Percentiles rank a stretch among this genome's conserved stretches.
Evolutionary conservation across 257 asterid genomes (phyloP).

Genomic region (Haberlea rhodopensis): DNA sequence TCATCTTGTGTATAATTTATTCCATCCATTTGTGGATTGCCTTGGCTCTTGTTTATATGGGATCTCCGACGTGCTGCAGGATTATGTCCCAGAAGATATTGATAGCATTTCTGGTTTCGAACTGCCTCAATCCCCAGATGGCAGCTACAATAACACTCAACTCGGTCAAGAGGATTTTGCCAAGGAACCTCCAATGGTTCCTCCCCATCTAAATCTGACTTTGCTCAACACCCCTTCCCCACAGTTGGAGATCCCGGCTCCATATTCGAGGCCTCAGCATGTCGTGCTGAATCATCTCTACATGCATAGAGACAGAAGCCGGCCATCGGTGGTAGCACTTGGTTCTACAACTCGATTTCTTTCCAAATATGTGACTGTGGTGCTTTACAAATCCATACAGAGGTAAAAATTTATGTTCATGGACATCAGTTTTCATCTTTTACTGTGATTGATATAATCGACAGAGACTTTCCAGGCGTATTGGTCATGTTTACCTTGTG

Average conservation of each 20-base stretch:
- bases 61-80: slow-evolving; percentile 48
- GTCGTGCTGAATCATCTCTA: slow-evolving; percentile 96
- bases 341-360: slow-evolving; percentile 87
- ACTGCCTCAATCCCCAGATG: slow-evolving; percentile 92
- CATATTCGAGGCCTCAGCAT: slow-evolving; percentile 88
- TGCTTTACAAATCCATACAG: slow-evolving; percentile 96
- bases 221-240: slow-evolving; percentile 75
- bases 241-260: slow-evolving; percentile 83
- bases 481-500: slow-evolving; percentile 8
- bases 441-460: slow-evolving; percentile 30
- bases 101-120: slow-evolving; percentile 91
- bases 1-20: not conserved
- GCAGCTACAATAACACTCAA: slow-evolving; percentile 71
- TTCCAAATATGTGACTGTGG: slow-evolving; percentile 91
- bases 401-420: slow-evolving; percentile 43
- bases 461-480: slow-evolving; percentile 7
- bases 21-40: not conserved
- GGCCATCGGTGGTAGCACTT: slow-evolving; percentile 90
- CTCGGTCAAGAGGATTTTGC: slow-evolving; percentile 76
- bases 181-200: slow-evolving; percentile 91
- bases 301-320: slow-evolving; percentile 89
- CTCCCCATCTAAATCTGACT: slow-evolving; percentile 79
- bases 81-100: slow-evolving; percentile 87
- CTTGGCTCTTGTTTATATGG: not conserved
- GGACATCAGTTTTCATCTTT: slow-evolving; percentile 21